Conservation (phyloP, 306 rosid genomes). For the Echinosophora koreensis region DNA sequence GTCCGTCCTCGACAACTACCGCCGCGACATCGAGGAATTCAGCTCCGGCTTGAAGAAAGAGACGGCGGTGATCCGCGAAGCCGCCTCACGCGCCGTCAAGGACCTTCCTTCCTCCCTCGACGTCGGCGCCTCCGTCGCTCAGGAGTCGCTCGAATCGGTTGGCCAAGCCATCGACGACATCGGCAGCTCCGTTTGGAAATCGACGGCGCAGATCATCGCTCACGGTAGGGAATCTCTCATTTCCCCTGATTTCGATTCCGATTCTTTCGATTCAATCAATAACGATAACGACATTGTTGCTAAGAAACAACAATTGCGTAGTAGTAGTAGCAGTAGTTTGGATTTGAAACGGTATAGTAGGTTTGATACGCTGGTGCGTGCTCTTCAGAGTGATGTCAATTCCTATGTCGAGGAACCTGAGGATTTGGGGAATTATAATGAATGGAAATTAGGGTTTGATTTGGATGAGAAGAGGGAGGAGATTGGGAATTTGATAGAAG, state of each 20-base stretch:
- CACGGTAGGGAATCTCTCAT: constrained; percentile 79
- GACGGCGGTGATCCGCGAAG: constrained; percentile 82
- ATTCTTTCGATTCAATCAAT: constrained; percentile 48
- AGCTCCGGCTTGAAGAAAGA: constrained; percentile 78
- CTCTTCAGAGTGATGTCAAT: constrained; percentile 71
- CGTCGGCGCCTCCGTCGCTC: constrained; percentile 89
- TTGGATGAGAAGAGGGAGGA: constrained; percentile 71
- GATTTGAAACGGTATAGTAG: constrained; percentile 78
- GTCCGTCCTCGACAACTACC: constrained; percentile 71
- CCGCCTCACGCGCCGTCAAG: constrained; percentile 91
- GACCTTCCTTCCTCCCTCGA: constrained; percentile 82
- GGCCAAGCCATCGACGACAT: constrained; percentile 97
- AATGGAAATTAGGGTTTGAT: constrained; percentile 79
- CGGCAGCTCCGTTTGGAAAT: constrained; percentile 87
- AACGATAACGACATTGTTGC: constrained; percentile 5
- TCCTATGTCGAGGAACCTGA: constrained; percentile 86
- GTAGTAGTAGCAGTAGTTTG: constrained; percentile 45
- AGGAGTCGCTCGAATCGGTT: constrained; percentile 91
- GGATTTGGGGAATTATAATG: constrained; percentile 63
- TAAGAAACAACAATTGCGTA: constrained; percentile 46
- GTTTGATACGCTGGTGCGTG: constrained; percentile 71
- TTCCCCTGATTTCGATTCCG: constrained; percentile 61
- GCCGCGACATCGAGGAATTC: constrained; percentile 87
- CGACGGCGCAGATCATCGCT: constrained; percentile 82
- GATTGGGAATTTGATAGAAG: constrained; percentile 64